These are phyloP conservation scores for Chaetomium olivaceum DNA, from an alignment of 2,329 filamentous ascomycete species.

Conservation along the genomic window DNA sequence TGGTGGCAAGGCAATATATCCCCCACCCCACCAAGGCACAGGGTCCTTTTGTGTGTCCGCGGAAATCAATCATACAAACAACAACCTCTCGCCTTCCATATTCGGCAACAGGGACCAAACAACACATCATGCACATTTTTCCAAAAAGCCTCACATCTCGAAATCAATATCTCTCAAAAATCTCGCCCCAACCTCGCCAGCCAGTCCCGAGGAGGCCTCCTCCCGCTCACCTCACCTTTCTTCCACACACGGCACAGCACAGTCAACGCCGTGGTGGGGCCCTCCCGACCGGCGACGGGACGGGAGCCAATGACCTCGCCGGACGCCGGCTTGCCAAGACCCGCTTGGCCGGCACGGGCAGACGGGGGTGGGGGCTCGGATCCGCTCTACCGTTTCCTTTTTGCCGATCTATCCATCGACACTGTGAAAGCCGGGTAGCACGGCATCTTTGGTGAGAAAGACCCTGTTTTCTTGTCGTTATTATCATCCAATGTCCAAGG, in stretches of 20 bases:
- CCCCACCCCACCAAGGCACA: constrained; percentile 4
- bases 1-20: neutral
- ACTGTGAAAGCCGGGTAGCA: constrained; percentile 5
- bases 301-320: constrained; percentile 1
- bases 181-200: neutral
- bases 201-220: neutral
- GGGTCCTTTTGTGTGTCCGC: neutral
- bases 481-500: no score
- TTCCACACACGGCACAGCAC: neutral
- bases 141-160: neutral
- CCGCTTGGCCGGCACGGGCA: neutral
- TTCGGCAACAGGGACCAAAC: neutral
- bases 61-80: neutral
- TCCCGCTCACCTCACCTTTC: neutral
- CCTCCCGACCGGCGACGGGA: neutral
- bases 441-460: neutral
- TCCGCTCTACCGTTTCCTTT: constrained; percentile 15
- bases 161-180: neutral
- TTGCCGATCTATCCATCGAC: constrained; percentile 8
- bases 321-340: constrained; percentile 7
- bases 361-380: neutral
- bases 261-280: neutral
- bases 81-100: neutral
- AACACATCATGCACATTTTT: neutral
- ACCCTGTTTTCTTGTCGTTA: neutral